Evolutionary conservation across 805 yeast genomes (phyloP).

Genomic region (Metschnikowia chrysomelidarum): DNA sequence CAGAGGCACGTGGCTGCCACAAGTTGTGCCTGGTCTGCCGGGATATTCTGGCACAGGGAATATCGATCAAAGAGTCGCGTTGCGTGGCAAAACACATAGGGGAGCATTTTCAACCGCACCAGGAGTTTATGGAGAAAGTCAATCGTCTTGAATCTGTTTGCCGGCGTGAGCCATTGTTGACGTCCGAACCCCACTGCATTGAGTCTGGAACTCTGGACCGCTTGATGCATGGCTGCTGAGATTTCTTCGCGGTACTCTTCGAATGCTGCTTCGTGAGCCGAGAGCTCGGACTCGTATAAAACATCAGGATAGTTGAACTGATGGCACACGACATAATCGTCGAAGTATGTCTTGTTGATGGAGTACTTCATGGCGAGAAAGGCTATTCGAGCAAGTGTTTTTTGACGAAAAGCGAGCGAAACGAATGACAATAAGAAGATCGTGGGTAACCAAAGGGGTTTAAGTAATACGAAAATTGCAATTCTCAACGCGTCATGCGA

Average conservation of each 20-base stretch:
- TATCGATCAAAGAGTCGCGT: constrained; percentile 84
- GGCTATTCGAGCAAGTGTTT: too few species aligned
- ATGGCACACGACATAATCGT: constrained; percentile 12
- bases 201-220: constrained; percentile 43
- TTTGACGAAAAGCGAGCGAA: too few species aligned
- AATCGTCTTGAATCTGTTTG: constrained; percentile 68
- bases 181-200: constrained; percentile 59
- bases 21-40: constrained; percentile 82
- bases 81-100: constrained; percentile 65
- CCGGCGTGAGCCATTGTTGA: constrained; percentile 83
- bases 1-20: constrained; percentile 91
- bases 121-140: constrained; percentile 78
- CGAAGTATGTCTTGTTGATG: constrained; percentile 10
- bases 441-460: too few species aligned
- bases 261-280: constrained; percentile 43
- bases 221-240: constrained; percentile 35
- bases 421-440: too few species aligned
- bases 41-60: constrained; percentile 81
- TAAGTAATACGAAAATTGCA: too few species aligned
- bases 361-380: too few species aligned
- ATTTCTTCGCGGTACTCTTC: constrained; percentile 56
- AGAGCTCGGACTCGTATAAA: constrained; percentile 49
- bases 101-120: constrained; percentile 59
- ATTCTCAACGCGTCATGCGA: too few species aligned
- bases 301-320: constrained; percentile 52